These are phyloP conservation scores for Linum usitatissimum DNA, from an alignment of 345 rosid species.

Conservation along the genomic window DNA sequence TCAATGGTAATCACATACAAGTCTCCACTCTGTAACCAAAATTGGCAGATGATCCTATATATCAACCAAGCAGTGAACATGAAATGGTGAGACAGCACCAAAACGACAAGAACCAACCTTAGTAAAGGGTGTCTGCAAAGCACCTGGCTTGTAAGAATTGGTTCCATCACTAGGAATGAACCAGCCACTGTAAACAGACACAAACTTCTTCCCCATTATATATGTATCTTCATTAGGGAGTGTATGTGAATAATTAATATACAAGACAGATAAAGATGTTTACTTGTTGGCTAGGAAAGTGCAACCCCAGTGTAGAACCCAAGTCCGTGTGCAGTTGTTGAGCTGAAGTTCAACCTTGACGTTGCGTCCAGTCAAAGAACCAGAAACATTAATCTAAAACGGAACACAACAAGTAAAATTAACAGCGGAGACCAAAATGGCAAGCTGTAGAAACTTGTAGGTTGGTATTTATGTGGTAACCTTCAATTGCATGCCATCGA, in stretches of 20 bases:
- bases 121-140: slow-evolving; percentile 46
- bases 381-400: slow-evolving; percentile 34
- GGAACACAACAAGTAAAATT: slow-evolving; percentile 1
- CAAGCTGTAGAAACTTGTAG: slow-evolving; percentile 1
- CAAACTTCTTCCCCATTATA: not conserved
- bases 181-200: slow-evolving; percentile 31
- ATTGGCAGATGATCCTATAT: not conserved
- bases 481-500: slow-evolving; percentile 54
- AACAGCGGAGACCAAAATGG: not conserved
- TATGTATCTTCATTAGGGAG: too few relatives aligned
- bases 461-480: slow-evolving; percentile 9
- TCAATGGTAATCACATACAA: slow-evolving; percentile 35
- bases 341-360: slow-evolving; percentile 52
- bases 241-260: too few relatives aligned
- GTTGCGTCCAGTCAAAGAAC: slow-evolving; percentile 30
- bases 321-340: slow-evolving; percentile 37
- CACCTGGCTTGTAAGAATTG: slow-evolving; percentile 34
- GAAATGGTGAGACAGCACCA: not conserved
- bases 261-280: slow-evolving; percentile 7
- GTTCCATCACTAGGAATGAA: slow-evolving; percentile 37
- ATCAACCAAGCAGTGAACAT: not conserved
- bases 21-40: slow-evolving; percentile 32
- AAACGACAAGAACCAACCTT: slow-evolving; percentile 14
- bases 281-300: slow-evolving; percentile 41
- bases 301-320: slow-evolving; percentile 64